Evolutionary conservation across 2,329 filamentous ascomycete species (phyloP).

Genomic region (Sporothrix luriei): DNA sequence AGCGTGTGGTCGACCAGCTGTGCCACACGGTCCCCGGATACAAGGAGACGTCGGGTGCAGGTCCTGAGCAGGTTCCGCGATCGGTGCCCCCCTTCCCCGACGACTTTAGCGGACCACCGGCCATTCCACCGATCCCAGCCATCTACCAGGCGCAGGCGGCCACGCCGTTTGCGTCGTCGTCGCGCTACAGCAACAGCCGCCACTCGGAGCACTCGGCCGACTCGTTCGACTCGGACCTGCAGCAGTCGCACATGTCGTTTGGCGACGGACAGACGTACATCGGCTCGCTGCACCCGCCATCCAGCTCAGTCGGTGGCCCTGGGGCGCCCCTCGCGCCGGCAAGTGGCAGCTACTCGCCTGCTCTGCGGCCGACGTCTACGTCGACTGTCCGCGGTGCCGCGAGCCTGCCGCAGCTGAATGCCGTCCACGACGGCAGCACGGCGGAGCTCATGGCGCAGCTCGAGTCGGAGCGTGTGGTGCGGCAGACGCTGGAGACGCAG

Average conservation of each 20-base stretch:
- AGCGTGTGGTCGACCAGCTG: constrained; percentile 56
- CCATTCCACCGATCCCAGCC: constrained; percentile 39
- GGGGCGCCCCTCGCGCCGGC: constrained; percentile 26
- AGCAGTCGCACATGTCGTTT: constrained; percentile 49
- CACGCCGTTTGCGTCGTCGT: constrained; percentile 37
- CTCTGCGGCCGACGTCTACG: constrained; percentile 49
- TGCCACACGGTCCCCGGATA: constrained; percentile 52
- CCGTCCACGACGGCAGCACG: constrained; percentile 46
- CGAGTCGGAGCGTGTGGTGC: constrained; percentile 59
- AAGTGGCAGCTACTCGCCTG: constrained; percentile 32
- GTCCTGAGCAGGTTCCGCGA: constrained; percentile 38
- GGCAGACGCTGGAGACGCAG: constrained; percentile 58
- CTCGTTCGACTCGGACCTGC: constrained; percentile 35
- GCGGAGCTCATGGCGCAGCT: constrained; percentile 56
- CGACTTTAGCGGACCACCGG: neutral
- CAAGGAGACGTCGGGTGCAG: constrained; percentile 29
- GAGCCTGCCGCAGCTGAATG: constrained; percentile 47
- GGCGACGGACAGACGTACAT: constrained; percentile 52
- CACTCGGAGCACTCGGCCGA: constrained; percentile 44
- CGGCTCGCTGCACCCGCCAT: constrained; percentile 48
- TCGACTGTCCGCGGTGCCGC: constrained; percentile 53
- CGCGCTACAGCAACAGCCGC: constrained; percentile 45
- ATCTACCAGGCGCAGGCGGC: constrained; percentile 40
- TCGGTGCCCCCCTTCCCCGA: constrained; percentile 27
- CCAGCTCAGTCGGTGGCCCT: constrained; percentile 36